These are phyloP conservation scores for Plasmodium ovale DNA, from an alignment of 169 alveolate species.

Conservation along the genomic window DNA sequence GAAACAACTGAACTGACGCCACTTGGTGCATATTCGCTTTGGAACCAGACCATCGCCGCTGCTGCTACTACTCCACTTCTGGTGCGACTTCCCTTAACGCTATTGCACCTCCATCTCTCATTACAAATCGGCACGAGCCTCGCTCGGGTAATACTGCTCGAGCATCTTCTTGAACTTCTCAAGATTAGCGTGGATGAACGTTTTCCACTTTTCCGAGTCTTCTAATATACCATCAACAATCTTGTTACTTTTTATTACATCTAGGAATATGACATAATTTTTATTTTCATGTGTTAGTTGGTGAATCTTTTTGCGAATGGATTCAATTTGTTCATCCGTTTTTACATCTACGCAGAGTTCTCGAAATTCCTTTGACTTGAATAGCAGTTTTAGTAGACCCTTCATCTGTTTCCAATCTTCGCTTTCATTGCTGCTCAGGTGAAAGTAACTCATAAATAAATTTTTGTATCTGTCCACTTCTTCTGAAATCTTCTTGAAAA, in stretches of 20 bases:
- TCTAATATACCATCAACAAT: conserved; percentile 6
- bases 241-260: conserved; percentile 6
- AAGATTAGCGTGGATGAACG: conserved; percentile 5
- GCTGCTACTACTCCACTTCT: too few relatives aligned
- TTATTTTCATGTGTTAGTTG: conserved; percentile 17
- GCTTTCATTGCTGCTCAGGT: background rate
- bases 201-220: conserved; percentile 1
- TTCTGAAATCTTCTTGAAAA: background rate
- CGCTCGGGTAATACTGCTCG: background rate
- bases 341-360: background rate
- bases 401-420: conserved; percentile 23
- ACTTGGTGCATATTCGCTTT: too few relatives aligned
- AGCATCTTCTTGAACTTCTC: conserved; percentile 16
- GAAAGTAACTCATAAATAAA: background rate
- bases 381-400: conserved; percentile 7
- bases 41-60: too few relatives aligned
- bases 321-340: conserved; percentile 30
- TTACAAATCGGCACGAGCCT: background rate
- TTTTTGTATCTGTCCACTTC: conserved; percentile 9
- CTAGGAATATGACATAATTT: conserved; percentile 23
- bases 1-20: too few relatives aligned
- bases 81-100: too few relatives aligned
- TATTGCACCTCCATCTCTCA: too few relatives aligned
- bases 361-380: conserved; percentile 28
- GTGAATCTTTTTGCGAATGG: conserved; percentile 19